These are phyloP conservation scores for Pseudonitzschia multiseries DNA, from an alignment of 108 stramenopile species.

Conservation along the genomic window DNA sequence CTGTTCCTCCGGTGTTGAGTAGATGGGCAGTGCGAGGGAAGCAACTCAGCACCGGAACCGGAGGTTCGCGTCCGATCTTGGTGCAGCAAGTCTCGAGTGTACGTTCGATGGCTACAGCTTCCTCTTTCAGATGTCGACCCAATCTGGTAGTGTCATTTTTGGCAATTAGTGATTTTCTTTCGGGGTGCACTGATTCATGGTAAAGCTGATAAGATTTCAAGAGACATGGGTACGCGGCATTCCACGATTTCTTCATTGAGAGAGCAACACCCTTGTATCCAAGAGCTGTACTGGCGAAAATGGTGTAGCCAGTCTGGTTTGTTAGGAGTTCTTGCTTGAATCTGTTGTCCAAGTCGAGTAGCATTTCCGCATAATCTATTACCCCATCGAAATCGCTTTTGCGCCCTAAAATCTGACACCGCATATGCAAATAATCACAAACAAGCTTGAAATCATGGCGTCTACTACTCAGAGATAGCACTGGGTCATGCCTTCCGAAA, in stretches of 20 bases:
- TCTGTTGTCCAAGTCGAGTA: background rate
- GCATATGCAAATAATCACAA: background rate
- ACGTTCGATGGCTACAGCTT: slow-evolving; percentile 2
- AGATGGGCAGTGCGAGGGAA: slow-evolving; percentile 35
- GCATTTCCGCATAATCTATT: background rate
- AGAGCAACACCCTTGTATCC: slow-evolving; percentile 5
- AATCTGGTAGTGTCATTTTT: background rate
- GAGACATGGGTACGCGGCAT: background rate
- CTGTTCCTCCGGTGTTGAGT: slow-evolving; percentile 34
- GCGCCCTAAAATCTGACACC: slow-evolving; percentile 5
- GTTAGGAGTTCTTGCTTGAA: background rate
- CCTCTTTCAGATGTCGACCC: background rate
- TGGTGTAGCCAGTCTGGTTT: background rate
- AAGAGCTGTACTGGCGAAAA: background rate
- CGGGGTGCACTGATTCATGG: background rate
- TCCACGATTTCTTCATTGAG: background rate
- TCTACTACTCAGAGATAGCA: background rate
- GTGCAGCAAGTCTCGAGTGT: slow-evolving; percentile 1
- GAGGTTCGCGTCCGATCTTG: background rate
- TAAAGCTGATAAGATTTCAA: background rate
- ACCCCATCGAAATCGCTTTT: background rate
- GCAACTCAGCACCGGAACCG: slow-evolving; percentile 17
- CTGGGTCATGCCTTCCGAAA: background rate
- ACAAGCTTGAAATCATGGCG: background rate
- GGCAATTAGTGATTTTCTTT: background rate